Evolutionary conservation across 768 basidiomycete genomes (phyloP).

Genomic region (Podaxis sp.): DNA sequence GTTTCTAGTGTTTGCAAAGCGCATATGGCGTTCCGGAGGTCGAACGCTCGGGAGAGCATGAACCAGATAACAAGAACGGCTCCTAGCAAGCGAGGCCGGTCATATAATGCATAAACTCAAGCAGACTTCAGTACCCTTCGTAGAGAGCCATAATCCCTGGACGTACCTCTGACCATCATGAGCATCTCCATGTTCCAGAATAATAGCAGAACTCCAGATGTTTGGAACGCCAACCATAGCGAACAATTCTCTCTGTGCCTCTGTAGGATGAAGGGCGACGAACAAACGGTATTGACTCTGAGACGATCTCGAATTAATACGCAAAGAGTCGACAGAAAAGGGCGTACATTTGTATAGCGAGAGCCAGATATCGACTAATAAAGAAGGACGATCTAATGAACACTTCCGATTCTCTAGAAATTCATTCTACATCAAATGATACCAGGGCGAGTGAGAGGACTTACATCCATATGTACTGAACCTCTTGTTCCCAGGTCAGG

Average conservation of each 20-base stretch:
- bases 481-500: not conserved
- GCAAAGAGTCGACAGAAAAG: not conserved
- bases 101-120: constrained; percentile 1
- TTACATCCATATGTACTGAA: not conserved
- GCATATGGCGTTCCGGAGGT: not conserved
- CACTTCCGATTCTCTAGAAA: not conserved
- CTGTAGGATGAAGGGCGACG: not conserved
- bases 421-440: not conserved
- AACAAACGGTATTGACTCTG: not conserved
- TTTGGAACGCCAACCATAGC: not conserved
- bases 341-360: not conserved
- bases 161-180: constrained; percentile 3
- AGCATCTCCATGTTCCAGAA: not conserved
- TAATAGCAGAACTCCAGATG: not conserved
- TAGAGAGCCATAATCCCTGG: not conserved
- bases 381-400: not conserved
- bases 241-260: not conserved
- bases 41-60: not conserved
- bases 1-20: not conserved
- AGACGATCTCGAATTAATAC: not conserved
- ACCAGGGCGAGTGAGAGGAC: not conserved
- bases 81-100: not conserved
- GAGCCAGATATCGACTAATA: not conserved
- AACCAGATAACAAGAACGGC: not conserved
- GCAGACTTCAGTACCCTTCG: not conserved